Base-by-base conservation (phyloP, 306 rosid species). In the Hippophae tibetana region DNA sequence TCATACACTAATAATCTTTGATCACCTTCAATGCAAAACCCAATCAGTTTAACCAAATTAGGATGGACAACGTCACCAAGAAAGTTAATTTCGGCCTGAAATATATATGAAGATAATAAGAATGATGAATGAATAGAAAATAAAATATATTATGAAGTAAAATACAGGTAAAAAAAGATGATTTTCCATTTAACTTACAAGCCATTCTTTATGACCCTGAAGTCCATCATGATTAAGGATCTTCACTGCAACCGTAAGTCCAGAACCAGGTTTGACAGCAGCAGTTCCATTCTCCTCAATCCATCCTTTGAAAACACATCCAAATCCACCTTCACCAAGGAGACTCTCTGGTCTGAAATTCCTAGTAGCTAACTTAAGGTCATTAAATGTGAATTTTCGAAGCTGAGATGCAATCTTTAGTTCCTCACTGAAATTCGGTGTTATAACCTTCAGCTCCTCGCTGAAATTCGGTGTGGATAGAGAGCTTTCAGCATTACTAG, bases 121-220 rank as follows among this genome's bases (percentile, higher is more conserved):
- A 63, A 52, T 63, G 72, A 52, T 56, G 25, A 10, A 50, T 10
- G 60, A 72, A 60, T 42, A 5, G 5, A 43, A 42, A 31, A 31
- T 31, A 53, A 11, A 45, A 58, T 5, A 7, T 43, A 51, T 18
- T 38, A 23, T 45, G 13, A 14, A 40, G 56, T 60, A 26, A 46
- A 43, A 57, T 54, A 14, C 3, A 50, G 14, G 51, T 42, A 40
- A 58, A 61, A n/a, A 60, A 48, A 50, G 72, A 66, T 12, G 18
- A 54, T 13, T 48, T 38, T 11, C 14, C 61, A 61, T 66, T 10
- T 31, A 31, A 76, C 75, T 60, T 88, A 92, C 99, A 79, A 92
- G 95, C 99, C 99, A 92, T 61, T 92, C 99, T 75, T 88, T 92
- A 68, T 92, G 99, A 79, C 99, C 99, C 83, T 92, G 99, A 72